Conservation (phyloP, 768 basidiomycete species). For the Pulveroboletus sp. region DNA sequence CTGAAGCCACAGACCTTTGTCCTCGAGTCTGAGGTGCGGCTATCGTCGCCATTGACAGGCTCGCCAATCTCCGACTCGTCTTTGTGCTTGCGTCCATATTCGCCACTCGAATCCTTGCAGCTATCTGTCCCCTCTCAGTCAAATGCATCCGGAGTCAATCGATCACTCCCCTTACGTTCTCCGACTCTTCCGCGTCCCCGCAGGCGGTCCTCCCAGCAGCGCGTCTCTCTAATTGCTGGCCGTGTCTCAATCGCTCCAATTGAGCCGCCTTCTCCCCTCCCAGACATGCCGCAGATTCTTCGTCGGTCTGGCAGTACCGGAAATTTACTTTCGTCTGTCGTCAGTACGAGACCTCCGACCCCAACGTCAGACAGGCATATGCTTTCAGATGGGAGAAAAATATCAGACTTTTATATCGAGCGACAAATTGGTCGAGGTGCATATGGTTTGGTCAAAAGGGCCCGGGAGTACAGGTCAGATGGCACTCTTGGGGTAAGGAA, state of each 20-base stretch:
- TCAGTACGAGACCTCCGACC: constrained; percentile 61
- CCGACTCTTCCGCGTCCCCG: constrained; percentile 61
- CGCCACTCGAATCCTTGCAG: constrained; percentile 22
- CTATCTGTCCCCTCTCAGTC: constrained; percentile 20
- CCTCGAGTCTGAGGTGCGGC: constrained; percentile 26
- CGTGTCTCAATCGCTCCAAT: constrained; percentile 73
- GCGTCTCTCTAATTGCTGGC: constrained; percentile 79
- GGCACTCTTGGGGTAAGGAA: constrained; percentile 78
- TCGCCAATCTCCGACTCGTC: constrained; percentile 30
- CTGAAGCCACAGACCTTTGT: constrained; percentile 23
- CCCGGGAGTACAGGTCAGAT: constrained; percentile 67
- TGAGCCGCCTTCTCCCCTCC: constrained; percentile 65
- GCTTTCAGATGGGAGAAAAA: constrained; percentile 58
- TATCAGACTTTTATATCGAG: constrained; percentile 82
- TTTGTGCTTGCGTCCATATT: constrained; percentile 32
- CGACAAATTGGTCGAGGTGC: constrained; percentile 90
- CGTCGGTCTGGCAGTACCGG: constrained; percentile 59
- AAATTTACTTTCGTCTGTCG: constrained; percentile 56
- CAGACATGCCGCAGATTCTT: constrained; percentile 55
- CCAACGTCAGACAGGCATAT: constrained; percentile 36
- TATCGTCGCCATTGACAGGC: constrained; percentile 25
- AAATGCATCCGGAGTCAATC: constrained; percentile 18
- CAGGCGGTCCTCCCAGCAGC: constrained; percentile 76
- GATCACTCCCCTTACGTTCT: constrained; percentile 39
- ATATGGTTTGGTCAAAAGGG: constrained; percentile 92